Base-by-base conservation (phyloP, 2,329 filamentous ascomycete genomes). In the Penicillium janthinellum region DNA sequence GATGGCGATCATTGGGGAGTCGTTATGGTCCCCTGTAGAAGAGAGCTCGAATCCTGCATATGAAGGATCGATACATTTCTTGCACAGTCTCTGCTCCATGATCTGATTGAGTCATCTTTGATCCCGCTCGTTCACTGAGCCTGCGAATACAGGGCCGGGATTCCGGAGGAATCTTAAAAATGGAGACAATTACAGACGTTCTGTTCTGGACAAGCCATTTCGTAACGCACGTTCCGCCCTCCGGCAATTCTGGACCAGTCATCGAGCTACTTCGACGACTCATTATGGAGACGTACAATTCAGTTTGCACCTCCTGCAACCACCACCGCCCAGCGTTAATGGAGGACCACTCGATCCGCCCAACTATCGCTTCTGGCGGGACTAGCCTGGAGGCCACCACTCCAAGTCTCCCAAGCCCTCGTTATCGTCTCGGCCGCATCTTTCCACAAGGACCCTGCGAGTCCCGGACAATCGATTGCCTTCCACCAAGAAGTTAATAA, bases 1-100 rank as follows among this genome's bases (percentile, higher is more conserved):
- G 52, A 61, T 65, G 66, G 59, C 60, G 63, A 64, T 58, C 57
- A 54, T 64, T 38, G 59, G 53, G 61, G 53, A 57, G 59, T 63
- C 58, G 35, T 60, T 37, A 47, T 6, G 49, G 25, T 20, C 5
- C 15, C 11, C 35, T 15, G 5, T 28, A 20, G 11, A n/a, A 31
- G 7, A n/a, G 11, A 22, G 7, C 2, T 35, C 12, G 15, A 34
- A 8, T 15, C 6, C 14, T 5, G n/a, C 20, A 28, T 45, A 1
- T 12, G 5, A n/a, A 28, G 22, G 15, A n/a, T 28, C 12, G 5
- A 28, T n/a, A 6, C n/a, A 31, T 15, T n/a, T 4, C 12, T 28
- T 11, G 7, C 12, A 10, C 7, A 1, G 5, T 15, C 44, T 47
- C 22, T 31, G 7, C 22, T 31, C 14, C 22, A n/a, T 7, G 10